phyloP scores from a whole-genome alignment of 345 rosid species.

The Dovyalis caffra region DNA sequence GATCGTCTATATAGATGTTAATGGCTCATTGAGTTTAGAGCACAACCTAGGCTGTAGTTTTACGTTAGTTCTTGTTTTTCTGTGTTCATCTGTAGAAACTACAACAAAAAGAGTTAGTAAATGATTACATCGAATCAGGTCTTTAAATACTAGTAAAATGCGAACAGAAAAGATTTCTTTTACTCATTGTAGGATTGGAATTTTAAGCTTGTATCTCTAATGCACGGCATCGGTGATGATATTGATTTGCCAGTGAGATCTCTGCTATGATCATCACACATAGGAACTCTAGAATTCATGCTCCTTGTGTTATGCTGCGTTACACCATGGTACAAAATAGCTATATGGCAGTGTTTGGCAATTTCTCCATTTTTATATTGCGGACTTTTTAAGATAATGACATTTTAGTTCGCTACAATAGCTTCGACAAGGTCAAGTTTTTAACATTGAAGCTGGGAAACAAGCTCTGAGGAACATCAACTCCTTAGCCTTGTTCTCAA shows the following conservation, averaged over 20 bases:
- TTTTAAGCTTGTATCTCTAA: background rate
- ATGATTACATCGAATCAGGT: background rate
- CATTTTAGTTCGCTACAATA: conserved; percentile 32
- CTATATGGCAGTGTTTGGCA: background rate
- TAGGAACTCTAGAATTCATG: background rate
- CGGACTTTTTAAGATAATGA: background rate
- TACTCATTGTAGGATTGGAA: background rate
- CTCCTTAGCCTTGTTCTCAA: conserved; percentile 76
- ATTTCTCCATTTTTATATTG: background rate
- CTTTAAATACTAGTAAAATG: background rate
- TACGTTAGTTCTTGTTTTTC: background rate
- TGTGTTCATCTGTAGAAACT: background rate
- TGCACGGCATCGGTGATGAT: background rate
- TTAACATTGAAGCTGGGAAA: conserved; percentile 92
- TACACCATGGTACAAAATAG: background rate
- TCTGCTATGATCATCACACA: background rate
- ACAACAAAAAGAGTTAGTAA: background rate
- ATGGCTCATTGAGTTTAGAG: background rate
- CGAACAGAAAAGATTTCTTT: background rate
- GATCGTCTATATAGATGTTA: background rate
- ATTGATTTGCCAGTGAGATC: too few relatives aligned
- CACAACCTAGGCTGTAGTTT: background rate
- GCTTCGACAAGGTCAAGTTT: conserved; percentile 84
- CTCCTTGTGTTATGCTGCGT: background rate
- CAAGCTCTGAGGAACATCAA: conserved; percentile 90